phyloP scores from a whole-genome alignment of 1,139 yeast genomes.

The Taiozyma sp. region DNA sequence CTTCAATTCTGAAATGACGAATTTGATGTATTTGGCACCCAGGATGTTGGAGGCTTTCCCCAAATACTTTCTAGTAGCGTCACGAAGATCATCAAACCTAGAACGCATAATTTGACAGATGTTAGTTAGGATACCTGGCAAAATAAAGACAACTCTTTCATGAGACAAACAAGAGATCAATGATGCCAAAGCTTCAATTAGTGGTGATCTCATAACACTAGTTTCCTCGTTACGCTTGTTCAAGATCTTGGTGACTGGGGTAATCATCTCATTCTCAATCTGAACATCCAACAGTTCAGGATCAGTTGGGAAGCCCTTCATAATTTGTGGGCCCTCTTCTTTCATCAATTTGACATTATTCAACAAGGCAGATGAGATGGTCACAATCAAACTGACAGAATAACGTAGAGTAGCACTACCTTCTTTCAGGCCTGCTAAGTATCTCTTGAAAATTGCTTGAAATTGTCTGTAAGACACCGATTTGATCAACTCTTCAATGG shows the following conservation, averaged over 20 bases:
- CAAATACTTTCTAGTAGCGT: conserved; percentile 74
- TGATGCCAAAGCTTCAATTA: conserved; percentile 79
- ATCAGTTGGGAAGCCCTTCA: conserved; percentile 32
- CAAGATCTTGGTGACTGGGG: conserved; percentile 57
- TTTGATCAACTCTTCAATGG: conserved; percentile 57
- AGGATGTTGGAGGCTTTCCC: conserved; percentile 59
- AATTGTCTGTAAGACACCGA: conserved; percentile 77
- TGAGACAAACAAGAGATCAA: conserved; percentile 61
- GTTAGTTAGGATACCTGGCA: conserved; percentile 81
- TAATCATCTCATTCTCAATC: conserved; percentile 55
- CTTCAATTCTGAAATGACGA: conserved; percentile 72
- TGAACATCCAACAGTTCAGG: conserved; percentile 46
- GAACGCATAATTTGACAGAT: conserved; percentile 87
- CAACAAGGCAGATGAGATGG: conserved; percentile 53
- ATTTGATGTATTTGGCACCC: conserved; percentile 72
- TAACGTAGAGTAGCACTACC: conserved; percentile 53
- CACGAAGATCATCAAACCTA: conserved; percentile 84
- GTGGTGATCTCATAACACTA: conserved; percentile 66
- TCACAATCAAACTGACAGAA: conserved; percentile 57
- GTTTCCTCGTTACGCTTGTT: conserved; percentile 73
- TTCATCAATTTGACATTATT: conserved; percentile 24
- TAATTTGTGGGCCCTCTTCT: conserved; percentile 9
- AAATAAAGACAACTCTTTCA: conserved; percentile 48
- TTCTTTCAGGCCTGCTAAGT: conserved; percentile 50
- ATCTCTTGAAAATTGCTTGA: conserved; percentile 69